Conservation (phyloP, 495 filamentous ascomycete genomes). For the Lichina pygmaea region DNA sequence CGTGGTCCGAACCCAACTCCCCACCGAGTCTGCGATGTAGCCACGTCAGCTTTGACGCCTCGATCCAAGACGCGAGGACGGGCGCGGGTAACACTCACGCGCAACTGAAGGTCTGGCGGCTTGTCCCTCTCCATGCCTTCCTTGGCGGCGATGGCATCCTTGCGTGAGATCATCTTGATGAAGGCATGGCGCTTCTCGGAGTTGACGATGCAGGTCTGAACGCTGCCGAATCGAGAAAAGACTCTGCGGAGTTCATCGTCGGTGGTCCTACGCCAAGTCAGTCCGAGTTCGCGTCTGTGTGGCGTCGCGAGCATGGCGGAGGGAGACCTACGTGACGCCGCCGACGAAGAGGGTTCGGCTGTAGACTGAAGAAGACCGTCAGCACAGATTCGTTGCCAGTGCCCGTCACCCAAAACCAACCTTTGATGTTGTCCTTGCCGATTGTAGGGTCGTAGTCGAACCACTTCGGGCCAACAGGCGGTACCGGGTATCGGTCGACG, state of each 20-base stretch:
- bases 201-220: conserved; percentile 95
- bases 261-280: conserved; percentile 23
- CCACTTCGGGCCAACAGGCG: conserved; percentile 41
- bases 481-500: conserved; percentile 11
- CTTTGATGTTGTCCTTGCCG: conserved; percentile 52
- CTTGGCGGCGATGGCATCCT: conserved; percentile 60
- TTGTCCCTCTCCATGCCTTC: conserved; percentile 72
- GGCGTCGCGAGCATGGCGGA: background rate
- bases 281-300: background rate
- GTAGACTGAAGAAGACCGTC: conserved; percentile 26
- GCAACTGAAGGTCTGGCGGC: conserved; percentile 41
- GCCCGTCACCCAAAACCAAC: conserved; percentile 11
- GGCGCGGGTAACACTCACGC: conserved; percentile 28
- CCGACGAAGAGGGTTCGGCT: conserved; percentile 92
- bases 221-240: conserved; percentile 54
- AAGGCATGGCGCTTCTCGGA: conserved; percentile 94
- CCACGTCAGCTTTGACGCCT: background rate
- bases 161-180: conserved; percentile 85
- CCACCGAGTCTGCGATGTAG: conserved; percentile 49
- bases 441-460: conserved; percentile 55
- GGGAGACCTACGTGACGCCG: conserved; percentile 55
- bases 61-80: background rate
- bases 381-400: background rate
- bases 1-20: conserved; percentile 92
- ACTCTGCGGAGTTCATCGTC: conserved; percentile 56